phyloP scores from a whole-genome alignment of 805 yeast genomes.

The Citeromyces matritensis region DNA sequence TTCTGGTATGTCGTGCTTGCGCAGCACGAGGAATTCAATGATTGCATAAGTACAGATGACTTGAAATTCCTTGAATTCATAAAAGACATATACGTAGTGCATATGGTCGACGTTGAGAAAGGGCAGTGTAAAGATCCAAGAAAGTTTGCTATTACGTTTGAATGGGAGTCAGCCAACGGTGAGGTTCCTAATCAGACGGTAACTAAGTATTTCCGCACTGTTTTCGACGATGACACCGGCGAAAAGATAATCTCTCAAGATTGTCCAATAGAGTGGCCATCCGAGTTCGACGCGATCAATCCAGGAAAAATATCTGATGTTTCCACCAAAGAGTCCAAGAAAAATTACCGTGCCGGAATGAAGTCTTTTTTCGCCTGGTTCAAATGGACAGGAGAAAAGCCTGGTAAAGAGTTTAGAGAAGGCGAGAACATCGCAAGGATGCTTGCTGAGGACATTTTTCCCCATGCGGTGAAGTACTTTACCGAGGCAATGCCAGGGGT shows the following conservation, averaged over 20 bases:
- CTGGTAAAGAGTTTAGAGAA: slow-evolving; percentile 62
- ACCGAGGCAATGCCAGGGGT: slow-evolving; percentile 56
- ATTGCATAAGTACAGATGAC: slow-evolving; percentile 64
- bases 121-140: slow-evolving; percentile 22
- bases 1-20: slow-evolving; percentile 86
- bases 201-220: slow-evolving; percentile 39
- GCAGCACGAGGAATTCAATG: slow-evolving; percentile 74
- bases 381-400: slow-evolving; percentile 66
- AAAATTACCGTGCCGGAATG: slow-evolving; percentile 54
- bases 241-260: slow-evolving; percentile 39
- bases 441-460: slow-evolving; percentile 67
- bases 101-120: slow-evolving; percentile 26
- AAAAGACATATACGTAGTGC: slow-evolving; percentile 44
- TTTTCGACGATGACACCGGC: slow-evolving; percentile 29
- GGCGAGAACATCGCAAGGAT: slow-evolving; percentile 70
- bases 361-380: slow-evolving; percentile 83
- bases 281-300: slow-evolving; percentile 35
- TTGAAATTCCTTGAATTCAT: slow-evolving; percentile 59
- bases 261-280: slow-evolving; percentile 57
- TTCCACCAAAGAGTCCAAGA: slow-evolving; percentile 36
- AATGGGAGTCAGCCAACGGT: slow-evolving; percentile 30
- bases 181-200: slow-evolving; percentile 43
- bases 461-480: slow-evolving; percentile 73
- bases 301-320: slow-evolving; percentile 29
- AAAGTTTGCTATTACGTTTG: slow-evolving; percentile 45